Conservation (phyloP, 1,284 basidiomycete species). For the Sporisorium reilianum region DNA sequence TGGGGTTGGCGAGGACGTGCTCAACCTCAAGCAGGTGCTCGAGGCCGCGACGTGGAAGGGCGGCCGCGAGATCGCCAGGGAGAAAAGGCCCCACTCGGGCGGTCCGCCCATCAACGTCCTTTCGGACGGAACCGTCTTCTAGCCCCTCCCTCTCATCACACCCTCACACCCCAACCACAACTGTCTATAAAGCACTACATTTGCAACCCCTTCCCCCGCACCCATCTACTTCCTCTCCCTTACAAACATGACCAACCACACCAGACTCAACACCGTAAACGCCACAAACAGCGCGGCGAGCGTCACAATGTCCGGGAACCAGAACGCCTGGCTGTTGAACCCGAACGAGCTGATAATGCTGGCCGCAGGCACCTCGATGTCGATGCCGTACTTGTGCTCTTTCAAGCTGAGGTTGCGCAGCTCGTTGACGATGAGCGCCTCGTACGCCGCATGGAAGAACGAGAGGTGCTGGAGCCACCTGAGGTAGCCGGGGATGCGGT, state of each 20-base stretch:
- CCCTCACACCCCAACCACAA: not conserved
- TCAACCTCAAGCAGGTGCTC: slow-evolving; percentile 84
- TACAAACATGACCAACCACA: slow-evolving; percentile 53
- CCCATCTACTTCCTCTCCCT: slow-evolving; percentile 56
- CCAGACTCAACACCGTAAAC: slow-evolving; percentile 25
- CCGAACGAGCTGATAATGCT: slow-evolving; percentile 55
- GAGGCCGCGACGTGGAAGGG: slow-evolving; percentile 97
- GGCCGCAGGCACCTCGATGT: slow-evolving; percentile 59
- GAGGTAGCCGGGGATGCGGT: slow-evolving; percentile 79
- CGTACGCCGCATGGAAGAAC: slow-evolving; percentile 99
- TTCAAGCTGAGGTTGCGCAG: slow-evolving; percentile 91
- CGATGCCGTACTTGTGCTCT: slow-evolving; percentile 72
- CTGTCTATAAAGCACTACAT: not conserved
- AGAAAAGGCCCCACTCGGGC: slow-evolving; percentile 78
- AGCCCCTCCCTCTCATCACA: not conserved
- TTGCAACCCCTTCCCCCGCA: too few species aligned
- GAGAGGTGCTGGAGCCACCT: slow-evolving; percentile 90
- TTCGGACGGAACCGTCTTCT: slow-evolving; percentile 44
- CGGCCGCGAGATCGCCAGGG: slow-evolving; percentile 84
- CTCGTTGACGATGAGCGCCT: slow-evolving; percentile 94
- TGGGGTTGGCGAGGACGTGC: slow-evolving; percentile 72
- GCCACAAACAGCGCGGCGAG: slow-evolving; percentile 35
- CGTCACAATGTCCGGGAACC: slow-evolving; percentile 54
- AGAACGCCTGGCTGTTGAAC: slow-evolving; percentile 56
- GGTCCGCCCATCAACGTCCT: slow-evolving; percentile 80